Base-by-base conservation (phyloP, 139 green algal species). In the Micractinium sp. region DNA sequence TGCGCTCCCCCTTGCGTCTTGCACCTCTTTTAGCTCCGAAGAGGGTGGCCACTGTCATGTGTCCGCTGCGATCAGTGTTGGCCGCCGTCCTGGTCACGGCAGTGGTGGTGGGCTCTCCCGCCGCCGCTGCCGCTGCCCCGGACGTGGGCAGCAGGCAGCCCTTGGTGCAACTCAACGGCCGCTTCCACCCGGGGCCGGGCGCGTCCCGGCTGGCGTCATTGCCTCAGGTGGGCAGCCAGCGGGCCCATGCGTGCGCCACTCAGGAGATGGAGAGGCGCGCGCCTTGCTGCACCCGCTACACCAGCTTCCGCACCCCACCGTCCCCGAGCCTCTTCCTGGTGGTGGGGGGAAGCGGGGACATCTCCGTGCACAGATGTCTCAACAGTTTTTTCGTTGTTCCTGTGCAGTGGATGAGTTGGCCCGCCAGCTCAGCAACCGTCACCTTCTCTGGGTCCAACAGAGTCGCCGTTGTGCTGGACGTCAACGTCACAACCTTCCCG, bases 351-450 rank as follows among this genome's bases (percentile, higher is more conserved):
- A 25, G 19, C 63, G 12, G 63, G 19, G 12, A 27, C 12, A 12
- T 16, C 67, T 22, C 5, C 67, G 1, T 35, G 29, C 1, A 14
- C 67, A 16, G 67, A 29, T 75, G 67, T 33, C 25, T 14, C 23
- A 33, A 1, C 25, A 13, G 23, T 31, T 75, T 29, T 2, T 75
- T 33, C 71, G 33, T 36, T n/a, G 9, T 29, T 19, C 23, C 19
- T 82, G 14, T 61, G 15, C 76, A 82, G 76, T 53, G 36, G 36
- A 60, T 82, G 36, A 82, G 33, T 25, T 82, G 76, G 76, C 36
- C 76, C 1, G 76, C 76, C 33, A 82, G 76, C 76, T 82, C 76
- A 31, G 76, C 76, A 35, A 82, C 76, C 22, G 76, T 82, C 3
- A 19, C 76, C 13, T 82, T 82, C 13, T 27, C 33, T 13, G 38